Percentiles rank a stretch among this genome's conserved stretches.
Conservation (phyloP, 495 filamentous ascomycete species). For the Astrothelium macrocarpum region DNA sequence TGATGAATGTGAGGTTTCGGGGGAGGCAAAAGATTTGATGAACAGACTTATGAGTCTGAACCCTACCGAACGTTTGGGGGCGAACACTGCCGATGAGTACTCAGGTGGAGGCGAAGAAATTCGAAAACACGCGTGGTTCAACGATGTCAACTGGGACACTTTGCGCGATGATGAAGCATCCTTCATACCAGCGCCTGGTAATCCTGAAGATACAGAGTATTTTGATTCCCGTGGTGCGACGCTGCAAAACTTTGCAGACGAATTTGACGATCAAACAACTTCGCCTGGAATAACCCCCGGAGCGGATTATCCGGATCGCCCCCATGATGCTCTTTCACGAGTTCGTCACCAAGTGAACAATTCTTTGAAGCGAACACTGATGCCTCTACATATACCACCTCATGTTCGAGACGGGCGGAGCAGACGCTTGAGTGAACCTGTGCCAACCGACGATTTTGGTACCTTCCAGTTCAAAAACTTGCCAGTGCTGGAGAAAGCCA, state of each 20-base stretch:
- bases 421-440: slow-evolving; percentile 82
- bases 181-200: slow-evolving; percentile 86
- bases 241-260: slow-evolving; percentile 78
- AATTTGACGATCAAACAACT: slow-evolving; percentile 80
- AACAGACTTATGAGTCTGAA: slow-evolving; percentile 78
- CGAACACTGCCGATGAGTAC: slow-evolving; percentile 71
- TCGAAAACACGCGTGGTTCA: slow-evolving; percentile 79
- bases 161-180: slow-evolving; percentile 85
- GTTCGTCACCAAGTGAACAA: slow-evolving; percentile 73
- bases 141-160: slow-evolving; percentile 78
- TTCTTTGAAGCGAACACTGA: slow-evolving; percentile 72
- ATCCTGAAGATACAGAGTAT: slow-evolving; percentile 96
- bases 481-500: slow-evolving; percentile 91
- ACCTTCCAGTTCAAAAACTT: slow-evolving; percentile 96
- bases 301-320: slow-evolving; percentile 68
- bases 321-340: slow-evolving; percentile 87
- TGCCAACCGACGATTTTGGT: slow-evolving; percentile 84
- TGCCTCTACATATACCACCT: slow-evolving; percentile 91
- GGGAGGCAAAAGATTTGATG: slow-evolving; percentile 86
- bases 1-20: slow-evolving; percentile 47
- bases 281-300: slow-evolving; percentile 54
- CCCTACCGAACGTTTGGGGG: slow-evolving; percentile 68
- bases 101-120: slow-evolving; percentile 82
- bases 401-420: slow-evolving; percentile 87
- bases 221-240: slow-evolving; percentile 90